Evolutionary conservation across 768 basidiomycete species (phyloP), one percentile per base, ranked within the genome.

Genomic region (Botryobasidium botryosum): DNA sequence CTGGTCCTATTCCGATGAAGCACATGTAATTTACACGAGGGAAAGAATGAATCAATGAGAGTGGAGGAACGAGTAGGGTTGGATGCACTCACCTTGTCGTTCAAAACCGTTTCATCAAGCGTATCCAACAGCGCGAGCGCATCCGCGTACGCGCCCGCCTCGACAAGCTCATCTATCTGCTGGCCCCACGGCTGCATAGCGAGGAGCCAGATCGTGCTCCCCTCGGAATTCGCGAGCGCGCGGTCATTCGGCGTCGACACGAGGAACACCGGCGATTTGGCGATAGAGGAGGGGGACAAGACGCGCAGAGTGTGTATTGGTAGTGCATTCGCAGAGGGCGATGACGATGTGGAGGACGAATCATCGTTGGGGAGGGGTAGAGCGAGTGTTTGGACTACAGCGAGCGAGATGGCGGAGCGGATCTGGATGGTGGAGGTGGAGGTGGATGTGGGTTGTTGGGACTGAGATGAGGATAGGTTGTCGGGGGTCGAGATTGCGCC

Each of bases 151-250:
- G 68, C 62, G 0, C 77, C 80, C 3, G 59, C 67, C 26, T 65
- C 58, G 3, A 90, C 75, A 17, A 92, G 68, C 53, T 91, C 85
- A 50, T 92, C 86, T 13, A 94, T 69, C 53, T 92, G 85, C 18
- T 77, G 72, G 5, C 72, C 68, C 79, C 87, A 83, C 0, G 77
- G 62, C 51, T 68, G 72, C 70, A 88, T 78, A 6, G 55, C 51
- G 40, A 91, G 64, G 25, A 67, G 65, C 87, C 87, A 92, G 50
- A 96, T 66, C 1, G 73, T 70, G 49, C 75, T 80, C 2, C 88
- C 87, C 52, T 88, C 79, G 2, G 68, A 59, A 4, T 73, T 58
- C 2, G 77, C 73, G 1, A 72, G 62, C 2, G 71, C 61, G 47
- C 75, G 75, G 50, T 92, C 90, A 2, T 67, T 71, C 0, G 87